Percentiles rank a stretch among this genome's conserved stretches.
Evolutionary conservation across 495 filamentous ascomycete genomes (phyloP).

Genomic region (Aspergillus wentii): DNA sequence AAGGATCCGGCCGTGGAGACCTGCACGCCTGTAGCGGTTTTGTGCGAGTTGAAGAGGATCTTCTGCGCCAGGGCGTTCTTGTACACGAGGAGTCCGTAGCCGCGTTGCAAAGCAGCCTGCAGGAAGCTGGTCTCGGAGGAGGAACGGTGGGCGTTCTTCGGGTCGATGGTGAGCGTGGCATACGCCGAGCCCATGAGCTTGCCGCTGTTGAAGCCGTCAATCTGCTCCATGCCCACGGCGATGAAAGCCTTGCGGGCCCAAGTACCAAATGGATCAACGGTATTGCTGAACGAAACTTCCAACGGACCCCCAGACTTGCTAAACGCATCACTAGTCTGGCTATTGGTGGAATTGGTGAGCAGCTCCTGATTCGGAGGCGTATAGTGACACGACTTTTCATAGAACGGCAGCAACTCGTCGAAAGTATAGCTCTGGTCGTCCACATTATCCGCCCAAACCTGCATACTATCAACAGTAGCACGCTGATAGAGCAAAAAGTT

Average conservation of each 20-base stretch:
- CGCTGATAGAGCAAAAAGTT: constrained; percentile 45
- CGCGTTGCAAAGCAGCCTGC: constrained; percentile 16
- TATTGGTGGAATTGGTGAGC: constrained; percentile 26
- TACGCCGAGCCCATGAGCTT: constrained; percentile 27
- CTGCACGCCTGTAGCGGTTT: constrained; percentile 42
- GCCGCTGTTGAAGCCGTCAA: constrained; percentile 31
- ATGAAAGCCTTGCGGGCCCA: constrained; percentile 14
- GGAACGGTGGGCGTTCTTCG: constrained; percentile 22
- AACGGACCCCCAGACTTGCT: constrained; percentile 32
- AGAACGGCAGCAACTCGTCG: constrained; percentile 48
- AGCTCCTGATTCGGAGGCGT: constrained; percentile 38
- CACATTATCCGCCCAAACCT: constrained; percentile 51
- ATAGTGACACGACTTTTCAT: constrained; percentile 41
- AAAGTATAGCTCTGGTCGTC: constrained; percentile 48
- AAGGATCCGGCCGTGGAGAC: constrained; percentile 23
- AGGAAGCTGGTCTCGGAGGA: constrained; percentile 40
- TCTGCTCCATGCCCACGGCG: constrained; percentile 28
- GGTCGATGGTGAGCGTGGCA: constrained; percentile 28
- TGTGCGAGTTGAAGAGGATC: constrained; percentile 40
- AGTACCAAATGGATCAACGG: constrained; percentile 18
- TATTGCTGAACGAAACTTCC: constrained; percentile 17
- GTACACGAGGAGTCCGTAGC: constrained; percentile 26
- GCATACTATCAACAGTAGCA: constrained; percentile 28
- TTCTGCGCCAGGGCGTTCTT: constrained; percentile 33
- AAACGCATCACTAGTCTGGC: constrained; percentile 17